Evolutionary conservation across 805 yeast species (phyloP).

Genomic region (Wickerhamiella musiphila): DNA sequence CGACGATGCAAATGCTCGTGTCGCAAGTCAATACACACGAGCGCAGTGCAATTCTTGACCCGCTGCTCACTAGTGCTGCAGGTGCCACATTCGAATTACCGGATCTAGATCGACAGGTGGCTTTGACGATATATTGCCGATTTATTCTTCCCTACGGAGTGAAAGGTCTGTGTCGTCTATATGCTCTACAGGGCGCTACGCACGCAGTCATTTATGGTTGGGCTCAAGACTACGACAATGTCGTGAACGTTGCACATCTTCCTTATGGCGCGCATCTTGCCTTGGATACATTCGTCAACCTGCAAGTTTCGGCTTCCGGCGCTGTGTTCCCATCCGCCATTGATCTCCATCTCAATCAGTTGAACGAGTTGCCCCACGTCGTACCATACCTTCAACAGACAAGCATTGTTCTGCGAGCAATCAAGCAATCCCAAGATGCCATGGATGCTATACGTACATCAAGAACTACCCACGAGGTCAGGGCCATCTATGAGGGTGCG

Average conservation of each 20-base stretch:
- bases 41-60: conserved; percentile 3
- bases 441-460: too few species aligned
- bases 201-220: conserved; percentile 1
- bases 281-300: too few species aligned
- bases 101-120: conserved; percentile 6
- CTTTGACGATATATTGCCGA: conserved; percentile 9
- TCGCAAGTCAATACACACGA: background rate
- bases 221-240: background rate
- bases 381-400: too few species aligned
- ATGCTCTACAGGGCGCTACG: conserved; percentile 10
- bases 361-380: too few species aligned
- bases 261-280: too few species aligned
- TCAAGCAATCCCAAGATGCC: too few species aligned
- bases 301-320: too few species aligned
- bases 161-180: conserved; percentile 9
- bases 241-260: background rate
- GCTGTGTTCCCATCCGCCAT: too few species aligned
- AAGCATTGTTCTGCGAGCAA: too few species aligned
- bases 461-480: too few species aligned
- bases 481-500: too few species aligned
- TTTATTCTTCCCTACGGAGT: conserved; percentile 10
- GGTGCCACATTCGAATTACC: background rate
- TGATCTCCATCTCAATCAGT: too few species aligned
- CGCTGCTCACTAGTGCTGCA: conserved; percentile 2
- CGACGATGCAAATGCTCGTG: conserved; percentile 10